These are phyloP conservation scores for Harrya chromipes DNA, from an alignment of 768 basidiomycete genomes.

Conservation along the genomic window DNA sequence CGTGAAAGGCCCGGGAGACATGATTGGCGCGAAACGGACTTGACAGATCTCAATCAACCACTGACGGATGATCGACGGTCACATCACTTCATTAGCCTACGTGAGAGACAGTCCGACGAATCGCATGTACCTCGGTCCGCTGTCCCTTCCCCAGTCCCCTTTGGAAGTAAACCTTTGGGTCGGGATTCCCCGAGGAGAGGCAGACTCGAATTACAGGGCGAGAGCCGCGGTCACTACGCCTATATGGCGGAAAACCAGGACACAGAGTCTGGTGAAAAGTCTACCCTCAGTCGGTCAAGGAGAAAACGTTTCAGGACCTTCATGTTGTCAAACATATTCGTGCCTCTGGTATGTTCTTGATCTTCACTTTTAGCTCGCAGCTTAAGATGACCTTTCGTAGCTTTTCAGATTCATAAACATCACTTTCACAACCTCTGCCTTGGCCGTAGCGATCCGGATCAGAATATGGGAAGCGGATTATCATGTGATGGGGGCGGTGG, in stretches of 20 bases:
- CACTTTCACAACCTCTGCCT: constrained; percentile 72
- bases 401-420: constrained; percentile 85
- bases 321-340: constrained; percentile 70
- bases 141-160: constrained; percentile 31
- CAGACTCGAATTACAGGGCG: constrained; percentile 9
- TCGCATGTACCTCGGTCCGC: constrained; percentile 24
- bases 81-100: constrained; percentile 7
- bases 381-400: constrained; percentile 36
- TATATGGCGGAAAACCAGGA: constrained; percentile 21
- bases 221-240: constrained; percentile 14
- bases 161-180: constrained; percentile 56
- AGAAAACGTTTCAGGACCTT: constrained; percentile 59
- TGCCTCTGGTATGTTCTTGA: constrained; percentile 60
- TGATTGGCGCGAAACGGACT: constrained; percentile 2
- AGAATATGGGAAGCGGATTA: constrained; percentile 52
- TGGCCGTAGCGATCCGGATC: constrained; percentile 77
- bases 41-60: neutral
- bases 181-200: constrained; percentile 63
- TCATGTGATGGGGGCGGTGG: constrained; percentile 65
- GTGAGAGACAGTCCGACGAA: constrained; percentile 21
- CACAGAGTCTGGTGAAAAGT: constrained; percentile 30
- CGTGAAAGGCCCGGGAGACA: constrained; percentile 32
- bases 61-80: constrained; percentile 15
- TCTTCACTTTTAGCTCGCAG: neutral
- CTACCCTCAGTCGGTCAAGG: constrained; percentile 28